Evolutionary conservation across 352 stramenopile species (phyloP).

Genomic region (Globisporangium spiculum): DNA sequence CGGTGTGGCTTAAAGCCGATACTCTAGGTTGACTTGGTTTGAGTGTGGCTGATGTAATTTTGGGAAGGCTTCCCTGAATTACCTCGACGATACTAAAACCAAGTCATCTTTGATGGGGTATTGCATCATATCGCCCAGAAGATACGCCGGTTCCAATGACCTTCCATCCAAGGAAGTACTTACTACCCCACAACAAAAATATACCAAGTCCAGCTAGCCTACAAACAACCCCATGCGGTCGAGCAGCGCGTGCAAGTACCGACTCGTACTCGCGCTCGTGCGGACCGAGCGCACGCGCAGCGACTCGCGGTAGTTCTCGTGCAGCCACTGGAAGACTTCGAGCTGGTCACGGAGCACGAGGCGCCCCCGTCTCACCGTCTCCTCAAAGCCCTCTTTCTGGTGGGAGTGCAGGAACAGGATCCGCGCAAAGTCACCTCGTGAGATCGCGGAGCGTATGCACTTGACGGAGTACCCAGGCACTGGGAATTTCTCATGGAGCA

Average conservation of each 20-base stretch:
- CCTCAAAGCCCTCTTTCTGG: background rate
- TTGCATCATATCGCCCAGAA: too few species aligned
- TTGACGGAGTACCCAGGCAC: background rate
- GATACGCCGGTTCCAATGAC: too few species aligned
- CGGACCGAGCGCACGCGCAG: background rate
- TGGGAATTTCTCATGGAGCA: slow-evolving; percentile 5
- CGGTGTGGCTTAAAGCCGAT: too few species aligned
- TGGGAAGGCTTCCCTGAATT: too few species aligned
- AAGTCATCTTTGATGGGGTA: too few species aligned
- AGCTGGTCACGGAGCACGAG: background rate
- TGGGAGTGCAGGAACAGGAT: slow-evolving; percentile 9
- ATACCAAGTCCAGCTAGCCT: too few species aligned
- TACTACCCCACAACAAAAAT: too few species aligned
- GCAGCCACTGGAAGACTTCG: slow-evolving; percentile 15
- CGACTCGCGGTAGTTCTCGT: background rate
- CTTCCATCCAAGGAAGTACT: too few species aligned
- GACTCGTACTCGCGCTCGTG: background rate
- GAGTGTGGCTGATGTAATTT: too few species aligned
- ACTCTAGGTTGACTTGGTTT: too few species aligned
- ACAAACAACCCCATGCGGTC: background rate
- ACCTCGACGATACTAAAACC: too few species aligned
- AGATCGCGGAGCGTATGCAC: background rate
- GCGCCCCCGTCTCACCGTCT: background rate
- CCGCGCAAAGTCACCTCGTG: slow-evolving; percentile 5
- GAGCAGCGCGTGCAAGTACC: slow-evolving; percentile 6